These are phyloP conservation scores for Bipolaris victoriae DNA, from an alignment of 2,329 filamentous ascomycete species.

Conservation along the genomic window DNA sequence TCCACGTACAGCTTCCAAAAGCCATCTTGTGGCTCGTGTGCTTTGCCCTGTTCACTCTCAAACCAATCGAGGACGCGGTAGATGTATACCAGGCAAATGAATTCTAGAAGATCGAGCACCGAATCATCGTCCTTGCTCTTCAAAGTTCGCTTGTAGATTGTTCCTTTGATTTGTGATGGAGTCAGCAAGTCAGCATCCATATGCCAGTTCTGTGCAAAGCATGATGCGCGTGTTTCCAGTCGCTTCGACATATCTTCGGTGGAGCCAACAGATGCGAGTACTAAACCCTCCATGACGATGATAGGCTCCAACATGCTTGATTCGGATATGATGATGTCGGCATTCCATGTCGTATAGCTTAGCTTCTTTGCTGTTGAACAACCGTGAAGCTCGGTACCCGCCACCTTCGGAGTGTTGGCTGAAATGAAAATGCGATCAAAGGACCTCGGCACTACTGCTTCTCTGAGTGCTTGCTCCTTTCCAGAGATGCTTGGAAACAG, in stretches of 20 bases:
- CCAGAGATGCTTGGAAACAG: slow-evolving; percentile 17
- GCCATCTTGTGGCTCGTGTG: slow-evolving; percentile 7
- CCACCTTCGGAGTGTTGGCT: background rate
- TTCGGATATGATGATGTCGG: slow-evolving; percentile 10
- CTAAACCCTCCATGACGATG: slow-evolving; percentile 10
- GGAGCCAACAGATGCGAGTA: slow-evolving; percentile 7
- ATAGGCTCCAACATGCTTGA: slow-evolving; percentile 4
- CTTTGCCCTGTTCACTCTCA: slow-evolving; percentile 8
- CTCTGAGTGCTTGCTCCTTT: slow-evolving; percentile 17
- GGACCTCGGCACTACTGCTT: slow-evolving; percentile 6
- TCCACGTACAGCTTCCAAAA: slow-evolving; percentile 14
- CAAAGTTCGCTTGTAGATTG: slow-evolving; percentile 11
- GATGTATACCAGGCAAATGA: slow-evolving; percentile 13
- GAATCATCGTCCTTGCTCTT: slow-evolving; percentile 15
- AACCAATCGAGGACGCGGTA: slow-evolving; percentile 11
- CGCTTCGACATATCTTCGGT: slow-evolving; percentile 3
- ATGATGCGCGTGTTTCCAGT: slow-evolving; percentile 11
- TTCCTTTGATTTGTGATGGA: slow-evolving; percentile 8
- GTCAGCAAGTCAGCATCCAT: slow-evolving; percentile 8
- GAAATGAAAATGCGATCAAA: slow-evolving; percentile 13
- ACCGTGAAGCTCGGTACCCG: slow-evolving; percentile 6
- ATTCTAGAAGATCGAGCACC: slow-evolving; percentile 10
- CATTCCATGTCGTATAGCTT: slow-evolving; percentile 12
- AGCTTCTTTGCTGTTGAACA: slow-evolving; percentile 13
- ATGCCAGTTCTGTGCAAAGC: slow-evolving; percentile 13